Evolutionary conservation across 2,329 filamentous ascomycete genomes (phyloP).

Genomic region (Stagonosporopsis vannaccii): DNA sequence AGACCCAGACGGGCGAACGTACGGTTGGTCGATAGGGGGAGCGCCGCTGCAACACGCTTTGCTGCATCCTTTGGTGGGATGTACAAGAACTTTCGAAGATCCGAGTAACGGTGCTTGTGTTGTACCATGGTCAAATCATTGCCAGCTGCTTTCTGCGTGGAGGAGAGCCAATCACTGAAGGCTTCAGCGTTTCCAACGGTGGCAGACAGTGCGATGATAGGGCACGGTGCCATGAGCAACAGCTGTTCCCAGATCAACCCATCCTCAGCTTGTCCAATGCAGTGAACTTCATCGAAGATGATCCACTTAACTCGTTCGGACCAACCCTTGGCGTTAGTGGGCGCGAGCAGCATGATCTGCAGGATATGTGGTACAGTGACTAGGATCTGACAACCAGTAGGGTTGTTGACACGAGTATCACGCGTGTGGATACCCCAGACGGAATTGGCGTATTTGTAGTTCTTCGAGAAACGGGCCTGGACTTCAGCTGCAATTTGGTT

Average conservation of each 20-base stretch:
- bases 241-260: conserved; percentile 82
- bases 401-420: conserved; percentile 77
- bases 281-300: conserved; percentile 85
- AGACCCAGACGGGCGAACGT: conserved; percentile 55
- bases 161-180: conserved; percentile 72
- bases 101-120: conserved; percentile 75
- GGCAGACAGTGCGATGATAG: conserved; percentile 79
- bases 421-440: conserved; percentile 82
- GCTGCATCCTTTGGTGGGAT: conserved; percentile 52
- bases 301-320: conserved; percentile 73
- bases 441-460: conserved; percentile 65
- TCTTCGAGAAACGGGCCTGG: conserved; percentile 76
- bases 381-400: conserved; percentile 74
- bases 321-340: conserved; percentile 75
- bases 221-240: conserved; percentile 75
- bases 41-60: conserved; percentile 55
- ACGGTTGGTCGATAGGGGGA: conserved; percentile 54
- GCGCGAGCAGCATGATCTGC: conserved; percentile 74
- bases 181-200: conserved; percentile 78
- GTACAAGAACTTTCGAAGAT: conserved; percentile 78
- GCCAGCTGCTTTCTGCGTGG: conserved; percentile 69
- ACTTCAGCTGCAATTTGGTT: conserved; percentile 85
- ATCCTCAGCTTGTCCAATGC: conserved; percentile 78
- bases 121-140: conserved; percentile 72
- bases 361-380: conserved; percentile 81